Evolutionary conservation across 2,329 filamentous ascomycete species (phyloP), one percentile per base, ranked within the genome.

Genomic region (Aurifilum marmelostoma): DNA sequence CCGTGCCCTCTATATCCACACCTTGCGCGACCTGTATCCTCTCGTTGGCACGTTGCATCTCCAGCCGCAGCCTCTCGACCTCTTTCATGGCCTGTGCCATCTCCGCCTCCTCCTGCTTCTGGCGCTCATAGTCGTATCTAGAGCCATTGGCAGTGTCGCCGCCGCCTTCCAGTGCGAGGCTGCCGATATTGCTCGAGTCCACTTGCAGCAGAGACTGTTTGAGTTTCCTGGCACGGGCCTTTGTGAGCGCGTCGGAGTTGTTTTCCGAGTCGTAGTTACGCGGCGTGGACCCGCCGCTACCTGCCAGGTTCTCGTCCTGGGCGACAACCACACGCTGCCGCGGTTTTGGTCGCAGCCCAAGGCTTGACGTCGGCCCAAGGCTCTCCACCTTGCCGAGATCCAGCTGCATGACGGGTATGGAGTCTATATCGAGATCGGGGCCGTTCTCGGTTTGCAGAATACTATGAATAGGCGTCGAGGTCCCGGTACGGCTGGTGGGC

Each of bases 381-480:
- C 70, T 74, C 64, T 76, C 67, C 63, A 77, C 66, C 70, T 85
- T 86, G 41, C 90, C 89, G 9, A 97, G 85, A 71, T 97, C 90
- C 61, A 99, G 85, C 77, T 97, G 90, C 89, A 99, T 96, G 75
- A 99, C 95, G 2, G 96, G 96, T 74, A 99, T 99, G 1, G 93
- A 88, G 79, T 99, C 96, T 58, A 99, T 91, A 76, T 99, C 95
- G 11, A 98, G 82, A 59, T 92, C 91, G 2, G 91, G 89, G 1
- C 90, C 91, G 76, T 95, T 94, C 68, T 88, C 89, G 69, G 85
- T 89, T 69, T 88, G 86, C 3, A 92, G 82, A 68, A 96, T 93
- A 72, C 88, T 92, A 75, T 95, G 92, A 63, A 96, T 89, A 0
- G 92, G 92, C 0, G 92, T 95, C 0, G 91, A 91, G 7, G 87